Conservation (phyloP, 2,329 filamentous ascomycete genomes). For the Esteya vermicola region DNA sequence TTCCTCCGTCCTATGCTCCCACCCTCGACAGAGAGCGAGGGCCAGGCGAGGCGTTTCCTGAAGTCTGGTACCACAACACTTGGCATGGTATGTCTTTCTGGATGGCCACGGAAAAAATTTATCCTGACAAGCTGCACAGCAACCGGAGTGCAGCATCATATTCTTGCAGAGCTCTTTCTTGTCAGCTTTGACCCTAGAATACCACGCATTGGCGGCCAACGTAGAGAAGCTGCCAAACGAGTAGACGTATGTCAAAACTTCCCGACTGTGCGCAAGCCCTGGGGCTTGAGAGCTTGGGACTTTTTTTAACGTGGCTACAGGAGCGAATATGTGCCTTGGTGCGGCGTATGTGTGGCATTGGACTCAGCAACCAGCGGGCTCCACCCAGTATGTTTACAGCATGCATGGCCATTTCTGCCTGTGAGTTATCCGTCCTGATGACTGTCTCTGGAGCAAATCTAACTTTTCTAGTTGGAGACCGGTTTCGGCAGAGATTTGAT, state of each 20-base stretch:
- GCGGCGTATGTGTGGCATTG: constrained; percentile 42
- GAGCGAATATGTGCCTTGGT: constrained; percentile 31
- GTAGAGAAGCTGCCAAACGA: constrained; percentile 6
- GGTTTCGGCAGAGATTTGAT: constrained; percentile 15
- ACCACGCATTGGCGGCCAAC: constrained; percentile 31
- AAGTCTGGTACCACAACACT: constrained; percentile 41
- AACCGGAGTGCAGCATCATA: constrained; percentile 45
- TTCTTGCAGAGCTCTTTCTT: constrained; percentile 42
- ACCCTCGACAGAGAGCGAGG: constrained; percentile 29
- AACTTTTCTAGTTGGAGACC: constrained; percentile 17
- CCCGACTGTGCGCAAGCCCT: too few species aligned
- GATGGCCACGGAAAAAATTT: not conserved
- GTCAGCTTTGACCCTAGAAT: constrained; percentile 39
- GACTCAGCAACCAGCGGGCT: constrained; percentile 37
- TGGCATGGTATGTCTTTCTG: constrained; percentile 28
- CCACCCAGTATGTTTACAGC: constrained; percentile 40
- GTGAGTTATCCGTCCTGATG: constrained; percentile 17
- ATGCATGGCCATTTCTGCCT: constrained; percentile 39
- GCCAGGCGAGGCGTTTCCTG: constrained; percentile 33
- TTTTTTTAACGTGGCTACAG: too few species aligned
- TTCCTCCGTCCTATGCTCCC: constrained; percentile 38
- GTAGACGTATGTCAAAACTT: constrained; percentile 6
- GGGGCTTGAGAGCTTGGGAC: too few species aligned
- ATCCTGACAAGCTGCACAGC: constrained; percentile 20
- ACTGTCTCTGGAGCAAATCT: not conserved